A percentile compares a stretch with the other conserved stretches of the same genome.
phyloP scores from a whole-genome alignment of 2,329 filamentous ascomycete species.

The Hypomyces perniciosus region DNA sequence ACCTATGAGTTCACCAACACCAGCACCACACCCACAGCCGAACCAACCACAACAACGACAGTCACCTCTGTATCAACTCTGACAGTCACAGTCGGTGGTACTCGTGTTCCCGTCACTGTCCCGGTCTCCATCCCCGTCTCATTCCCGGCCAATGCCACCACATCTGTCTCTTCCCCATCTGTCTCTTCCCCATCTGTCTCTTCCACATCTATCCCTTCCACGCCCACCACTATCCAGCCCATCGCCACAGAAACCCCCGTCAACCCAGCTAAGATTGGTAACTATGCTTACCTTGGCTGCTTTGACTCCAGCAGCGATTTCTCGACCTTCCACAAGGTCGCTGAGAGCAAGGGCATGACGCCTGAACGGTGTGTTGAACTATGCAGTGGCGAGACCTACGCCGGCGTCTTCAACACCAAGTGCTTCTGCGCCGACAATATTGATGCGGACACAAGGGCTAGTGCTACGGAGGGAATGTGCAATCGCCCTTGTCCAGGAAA shows the following conservation, averaged over 20 bases:
- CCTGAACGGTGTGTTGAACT: constrained; percentile 32
- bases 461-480: constrained; percentile 27
- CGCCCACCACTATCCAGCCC: constrained; percentile 4
- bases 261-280: constrained; percentile 29
- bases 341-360: constrained; percentile 32
- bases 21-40: not conserved
- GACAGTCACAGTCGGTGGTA: constrained; percentile 21
- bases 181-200: not conserved
- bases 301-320: constrained; percentile 34
- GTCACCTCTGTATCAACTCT: constrained; percentile 21
- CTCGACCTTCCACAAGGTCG: constrained; percentile 27
- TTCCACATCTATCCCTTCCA: constrained; percentile 7
- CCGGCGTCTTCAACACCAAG: constrained; percentile 33
- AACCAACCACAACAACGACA: constrained; percentile 24
- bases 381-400: constrained; percentile 32
- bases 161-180: not conserved
- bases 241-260: constrained; percentile 10
- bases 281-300: constrained; percentile 35
- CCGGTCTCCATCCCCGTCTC: not conserved
- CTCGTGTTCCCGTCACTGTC: not conserved
- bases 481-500: constrained; percentile 38
- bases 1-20: constrained; percentile 30
- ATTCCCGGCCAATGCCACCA: not conserved
- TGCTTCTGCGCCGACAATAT: constrained; percentile 43
- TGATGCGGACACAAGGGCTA: constrained; percentile 33